phyloP scores from a whole-genome alignment of 805 yeast species.

The Teunomyces funiuensis region DNA sequence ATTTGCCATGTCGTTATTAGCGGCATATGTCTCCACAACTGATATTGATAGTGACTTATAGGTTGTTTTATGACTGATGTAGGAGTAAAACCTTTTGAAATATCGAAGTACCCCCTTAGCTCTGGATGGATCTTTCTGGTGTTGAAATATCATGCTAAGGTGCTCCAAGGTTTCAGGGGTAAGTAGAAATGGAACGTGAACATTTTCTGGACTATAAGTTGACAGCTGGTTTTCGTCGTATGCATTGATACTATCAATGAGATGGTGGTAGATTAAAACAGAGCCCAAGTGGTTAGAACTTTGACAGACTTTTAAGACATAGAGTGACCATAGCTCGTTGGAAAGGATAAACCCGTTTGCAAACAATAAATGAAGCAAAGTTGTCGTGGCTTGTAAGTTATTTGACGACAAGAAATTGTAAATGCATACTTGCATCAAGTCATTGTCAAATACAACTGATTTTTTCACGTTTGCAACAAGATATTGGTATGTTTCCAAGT shows the following conservation, averaged over 20 bases:
- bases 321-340: slow-evolving; percentile 36
- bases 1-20: slow-evolving; percentile 16
- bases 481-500: slow-evolving; percentile 8
- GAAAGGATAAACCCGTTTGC: slow-evolving; percentile 20
- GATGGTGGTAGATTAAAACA: slow-evolving; percentile 33
- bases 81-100: slow-evolving; percentile 40
- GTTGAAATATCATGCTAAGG: slow-evolving; percentile 29
- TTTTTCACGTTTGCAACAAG: slow-evolving; percentile 7
- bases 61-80: slow-evolving; percentile 25
- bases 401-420: slow-evolving; percentile 17
- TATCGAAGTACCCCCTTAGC: slow-evolving; percentile 32
- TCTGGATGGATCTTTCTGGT: slow-evolving; percentile 22
- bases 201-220: slow-evolving; percentile 15
- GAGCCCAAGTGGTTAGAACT: slow-evolving; percentile 30
- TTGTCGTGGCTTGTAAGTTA: slow-evolving; percentile 25
- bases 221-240: slow-evolving; percentile 14
- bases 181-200: slow-evolving; percentile 32
- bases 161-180: slow-evolving; percentile 24
- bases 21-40: slow-evolving; percentile 32
- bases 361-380: slow-evolving; percentile 27
- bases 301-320: slow-evolving; percentile 24
- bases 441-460: slow-evolving; percentile 9
- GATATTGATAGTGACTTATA: slow-evolving; percentile 28
- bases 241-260: slow-evolving; percentile 27
- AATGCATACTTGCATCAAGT: slow-evolving; percentile 23